Evolutionary conservation across 305 asterid species (phyloP), one percentile per base, ranked within the genome.

Genomic region (Fraxinus angustifolia): DNA sequence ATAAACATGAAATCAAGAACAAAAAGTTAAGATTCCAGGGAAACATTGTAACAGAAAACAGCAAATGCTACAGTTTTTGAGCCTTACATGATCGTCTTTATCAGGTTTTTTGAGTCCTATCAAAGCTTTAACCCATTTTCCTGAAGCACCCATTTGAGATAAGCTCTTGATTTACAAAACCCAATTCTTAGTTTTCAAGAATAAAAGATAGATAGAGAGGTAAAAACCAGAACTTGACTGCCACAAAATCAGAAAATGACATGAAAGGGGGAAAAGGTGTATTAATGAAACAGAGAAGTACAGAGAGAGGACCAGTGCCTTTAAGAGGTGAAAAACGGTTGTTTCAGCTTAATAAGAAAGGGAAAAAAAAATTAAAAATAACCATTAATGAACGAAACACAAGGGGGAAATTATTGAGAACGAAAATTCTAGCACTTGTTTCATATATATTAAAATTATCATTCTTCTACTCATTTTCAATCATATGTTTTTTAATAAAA

Each of bases 91-190:
- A 75, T 90, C 95, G 34, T 93, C 95, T 82, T 90, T 94, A 62
- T 92, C 95, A 40, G 88, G 82, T 80, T 94, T 94, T 89, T 89
- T 94, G 84, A 87, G 84, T n/a, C 98, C 97, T 68, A 92, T 88
- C 85, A 94, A 67, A 19, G 94, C 90, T 84, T 93, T 94, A 45
- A 94, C 91, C 98, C 98, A 94, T 85, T 91, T 94, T 73, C 95
- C 96, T 8, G 98, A 93, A 89, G 93, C 91, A 82, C 96, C 98
- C 98, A 93, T 92, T 86, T 40, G 77, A 65, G 70, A 16, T 58
- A 67, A 81, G 11, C 77, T 83, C 80, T 77, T 82, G 42, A 28
- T 34, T 14, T n/a, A 74, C 78, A 77, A 85, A 71, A 68, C 68
- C 33, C 73, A 70, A 16, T 70, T 16, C 68, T 68, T 45, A 14